Conservation (phyloP, 192 early-diverging fungal species). For the Coemansia sp. region DNA sequence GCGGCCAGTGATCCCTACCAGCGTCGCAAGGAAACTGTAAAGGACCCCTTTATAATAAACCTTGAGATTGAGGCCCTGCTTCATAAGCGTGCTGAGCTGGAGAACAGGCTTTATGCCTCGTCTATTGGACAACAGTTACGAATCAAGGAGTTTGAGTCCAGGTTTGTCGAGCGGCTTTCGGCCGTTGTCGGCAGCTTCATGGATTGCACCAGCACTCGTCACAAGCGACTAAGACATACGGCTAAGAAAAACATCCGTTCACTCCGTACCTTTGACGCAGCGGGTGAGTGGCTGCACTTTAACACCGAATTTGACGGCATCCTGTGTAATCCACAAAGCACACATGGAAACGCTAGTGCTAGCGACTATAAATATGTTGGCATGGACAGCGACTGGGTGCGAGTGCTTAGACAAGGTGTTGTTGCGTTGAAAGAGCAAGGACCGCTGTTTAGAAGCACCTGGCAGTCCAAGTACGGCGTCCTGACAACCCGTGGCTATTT, state of each 20-base stretch:
- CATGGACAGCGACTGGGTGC: slow-evolving; percentile 32
- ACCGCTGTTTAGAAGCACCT: slow-evolving; percentile 49
- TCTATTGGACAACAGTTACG: slow-evolving; percentile 23
- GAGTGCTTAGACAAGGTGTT: slow-evolving; percentile 49
- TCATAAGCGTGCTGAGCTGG: slow-evolving; percentile 39
- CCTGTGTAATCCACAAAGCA: slow-evolving; percentile 19
- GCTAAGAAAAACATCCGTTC: slow-evolving; percentile 24
- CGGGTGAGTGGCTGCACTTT: slow-evolving; percentile 36
- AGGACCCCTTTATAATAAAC: slow-evolving; percentile 53
- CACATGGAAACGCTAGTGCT: slow-evolving; percentile 6
- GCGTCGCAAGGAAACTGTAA: slow-evolving; percentile 14
- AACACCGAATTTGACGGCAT: slow-evolving; percentile 6
- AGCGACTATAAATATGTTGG: slow-evolving; percentile 18
- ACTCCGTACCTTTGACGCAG: slow-evolving; percentile 21
- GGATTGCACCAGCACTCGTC: slow-evolving; percentile 15
- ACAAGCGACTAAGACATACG: slow-evolving; percentile 30
- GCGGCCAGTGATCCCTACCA: slow-evolving; percentile 9
- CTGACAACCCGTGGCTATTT: slow-evolving; percentile 49
- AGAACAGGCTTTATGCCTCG: slow-evolving; percentile 12
- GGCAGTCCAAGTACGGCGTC: slow-evolving; percentile 53
- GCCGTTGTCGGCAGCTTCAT: slow-evolving; percentile 17
- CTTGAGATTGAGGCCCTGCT: slow-evolving; percentile 47
- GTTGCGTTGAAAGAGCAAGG: slow-evolving; percentile 46
- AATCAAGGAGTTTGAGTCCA: slow-evolving; percentile 32
- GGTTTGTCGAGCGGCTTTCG: slow-evolving; percentile 22